Conservation (phyloP, 2,329 filamentous ascomycete species). For the Penicillium psychrosexuale region DNA sequence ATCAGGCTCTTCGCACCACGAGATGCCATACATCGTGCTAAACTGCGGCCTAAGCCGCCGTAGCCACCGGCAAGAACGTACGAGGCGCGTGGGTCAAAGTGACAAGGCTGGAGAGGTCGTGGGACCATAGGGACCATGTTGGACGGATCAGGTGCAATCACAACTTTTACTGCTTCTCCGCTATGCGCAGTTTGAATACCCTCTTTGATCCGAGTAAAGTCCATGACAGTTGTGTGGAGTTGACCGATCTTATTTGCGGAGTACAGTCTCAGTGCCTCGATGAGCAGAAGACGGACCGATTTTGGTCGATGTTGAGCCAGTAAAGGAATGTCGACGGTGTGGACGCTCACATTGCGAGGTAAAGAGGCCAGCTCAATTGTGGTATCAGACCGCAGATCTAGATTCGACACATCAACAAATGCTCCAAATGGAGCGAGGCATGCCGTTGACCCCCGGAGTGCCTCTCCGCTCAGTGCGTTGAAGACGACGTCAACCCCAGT, state of each 20-base stretch:
- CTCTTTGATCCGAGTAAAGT: conserved; percentile 11
- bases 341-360: conserved; percentile 10
- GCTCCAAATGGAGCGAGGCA: conserved; percentile 19
- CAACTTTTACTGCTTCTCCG: conserved; percentile 4
- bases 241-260: conserved; percentile 5
- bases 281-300: conserved; percentile 1
- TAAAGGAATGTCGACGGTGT: conserved; percentile 11
- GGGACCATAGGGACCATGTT: conserved; percentile 7
- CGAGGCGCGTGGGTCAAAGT: conserved; percentile 14
- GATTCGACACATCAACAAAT: conserved; percentile 14
- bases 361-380: conserved; percentile 6
- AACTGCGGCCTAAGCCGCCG: conserved; percentile 22
- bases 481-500: conserved; percentile 21
- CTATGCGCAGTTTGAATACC: not conserved
- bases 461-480: conserved; percentile 16
- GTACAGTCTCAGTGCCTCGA: conserved; percentile 4
- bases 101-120: conserved; percentile 1
- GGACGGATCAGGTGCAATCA: conserved; percentile 7
- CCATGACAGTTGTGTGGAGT: conserved; percentile 1
- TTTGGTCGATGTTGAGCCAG: conserved; percentile 10
- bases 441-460: conserved; percentile 13
- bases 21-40: conserved; percentile 23
- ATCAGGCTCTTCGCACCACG: conserved; percentile 20
- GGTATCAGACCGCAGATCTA: not conserved
- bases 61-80: conserved; percentile 26